phyloP scores from a whole-genome alignment of 331 rosid species.

The Malus hybrid region DNA sequence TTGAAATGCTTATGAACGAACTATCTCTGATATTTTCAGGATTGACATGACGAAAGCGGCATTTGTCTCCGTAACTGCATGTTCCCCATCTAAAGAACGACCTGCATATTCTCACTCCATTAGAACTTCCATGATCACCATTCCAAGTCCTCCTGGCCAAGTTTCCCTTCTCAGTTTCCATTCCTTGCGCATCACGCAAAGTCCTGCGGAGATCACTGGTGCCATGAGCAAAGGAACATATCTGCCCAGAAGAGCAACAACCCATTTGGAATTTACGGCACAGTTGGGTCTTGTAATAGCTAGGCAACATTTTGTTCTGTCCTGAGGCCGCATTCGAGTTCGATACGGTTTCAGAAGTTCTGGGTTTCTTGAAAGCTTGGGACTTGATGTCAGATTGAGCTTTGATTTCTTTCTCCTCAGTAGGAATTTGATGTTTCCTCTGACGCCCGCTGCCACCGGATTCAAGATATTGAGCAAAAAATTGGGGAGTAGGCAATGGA shows the following conservation, averaged over 20 bases:
- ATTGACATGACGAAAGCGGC: slow-evolving; percentile 23
- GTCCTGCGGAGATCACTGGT: slow-evolving; percentile 2
- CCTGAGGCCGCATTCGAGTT: neutral
- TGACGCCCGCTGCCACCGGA: neutral
- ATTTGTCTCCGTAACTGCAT: slow-evolving; percentile 17
- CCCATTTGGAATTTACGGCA: slow-evolving; percentile 28
- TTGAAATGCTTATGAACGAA: neutral
- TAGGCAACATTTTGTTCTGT: neutral
- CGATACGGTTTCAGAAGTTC: neutral
- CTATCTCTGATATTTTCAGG: neutral
- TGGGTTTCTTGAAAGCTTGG: slow-evolving; percentile 7
- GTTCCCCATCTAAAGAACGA: neutral
- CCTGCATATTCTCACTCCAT: neutral
- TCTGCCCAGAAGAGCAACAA: slow-evolving; percentile 7
- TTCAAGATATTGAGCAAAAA: neutral
- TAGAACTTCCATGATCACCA: neutral
- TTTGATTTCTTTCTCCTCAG: neutral
- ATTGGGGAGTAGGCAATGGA: neutral
- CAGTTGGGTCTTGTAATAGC: slow-evolving; percentile 20
- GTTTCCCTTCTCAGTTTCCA: neutral
- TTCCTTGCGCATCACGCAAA: neutral
- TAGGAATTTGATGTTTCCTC: neutral
- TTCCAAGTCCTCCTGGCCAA: neutral
- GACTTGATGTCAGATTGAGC: neutral
- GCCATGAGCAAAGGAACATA: slow-evolving; percentile 33